A percentile compares a stretch with the other conserved stretches of the same genome.
Conservation (phyloP, 2,329 filamentous ascomycete genomes). For the Rhinocladiella similis region DNA sequence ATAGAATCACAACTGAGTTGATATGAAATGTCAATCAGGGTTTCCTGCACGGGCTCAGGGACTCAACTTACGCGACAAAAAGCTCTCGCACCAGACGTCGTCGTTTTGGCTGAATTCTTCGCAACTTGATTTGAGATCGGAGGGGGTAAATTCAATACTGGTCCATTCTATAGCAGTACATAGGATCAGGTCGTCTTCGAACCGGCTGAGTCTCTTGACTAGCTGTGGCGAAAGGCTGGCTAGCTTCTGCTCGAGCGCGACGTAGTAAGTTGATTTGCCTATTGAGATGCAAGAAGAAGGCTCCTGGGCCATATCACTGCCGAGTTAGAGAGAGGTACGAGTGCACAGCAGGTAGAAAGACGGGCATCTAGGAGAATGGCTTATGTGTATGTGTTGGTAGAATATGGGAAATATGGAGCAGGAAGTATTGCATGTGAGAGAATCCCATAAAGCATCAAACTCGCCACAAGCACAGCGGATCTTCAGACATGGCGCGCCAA, state of each 20-base stretch:
- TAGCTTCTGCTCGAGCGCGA: slow-evolving; percentile 4
- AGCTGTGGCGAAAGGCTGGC: slow-evolving; percentile 31
- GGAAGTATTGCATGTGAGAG: no score
- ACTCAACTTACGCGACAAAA: slow-evolving; percentile 14
- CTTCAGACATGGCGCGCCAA: no score
- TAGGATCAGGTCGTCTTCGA: slow-evolving; percentile 18
- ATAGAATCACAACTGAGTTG: slow-evolving; percentile 18
- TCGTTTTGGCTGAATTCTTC: slow-evolving; percentile 11
- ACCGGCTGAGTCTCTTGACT: slow-evolving; percentile 8
- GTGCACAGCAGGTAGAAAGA: slow-evolving; percentile 2
- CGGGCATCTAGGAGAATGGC: no score
- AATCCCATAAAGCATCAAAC: no score
- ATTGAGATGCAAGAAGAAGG: slow-evolving; percentile 9
- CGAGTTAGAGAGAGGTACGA: not conserved
- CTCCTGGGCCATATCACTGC: slow-evolving; percentile 14
- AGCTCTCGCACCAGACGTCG: slow-evolving; percentile 23
- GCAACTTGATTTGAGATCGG: slow-evolving; percentile 17
- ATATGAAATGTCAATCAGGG: not conserved
- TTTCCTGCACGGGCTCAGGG: no score
- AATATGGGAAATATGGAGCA: no score
- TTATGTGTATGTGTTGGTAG: no score
- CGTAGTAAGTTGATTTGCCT: slow-evolving; percentile 12
- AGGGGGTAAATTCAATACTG: slow-evolving; percentile 9
- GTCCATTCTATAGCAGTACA: slow-evolving; percentile 23
- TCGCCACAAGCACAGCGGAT: no score